Evolutionary conservation across 768 basidiomycete species (phyloP), one percentile per base, ranked within the genome.

Genomic region (Cystoderma amianthinum): DNA sequence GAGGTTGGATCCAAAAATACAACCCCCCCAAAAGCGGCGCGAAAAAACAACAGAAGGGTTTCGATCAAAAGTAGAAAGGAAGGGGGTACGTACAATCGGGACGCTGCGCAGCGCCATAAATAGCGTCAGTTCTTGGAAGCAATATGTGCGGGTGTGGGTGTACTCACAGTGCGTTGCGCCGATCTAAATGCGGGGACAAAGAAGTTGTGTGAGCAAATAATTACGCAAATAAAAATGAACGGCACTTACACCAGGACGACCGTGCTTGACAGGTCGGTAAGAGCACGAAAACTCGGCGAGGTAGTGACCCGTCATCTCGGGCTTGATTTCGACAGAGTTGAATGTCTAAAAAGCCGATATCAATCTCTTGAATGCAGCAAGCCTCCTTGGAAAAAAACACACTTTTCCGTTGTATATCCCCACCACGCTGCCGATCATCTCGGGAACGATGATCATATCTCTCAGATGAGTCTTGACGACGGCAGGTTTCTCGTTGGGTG

Each of bases 291-390:
- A 90, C 72, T 99, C 96, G 48, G 77, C 96, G 61, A 98, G 92
- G 74, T 99, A 98, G 81, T 95, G 94, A 45, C 96, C 96, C 48
- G 87, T 90, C 96, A 99, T 99, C 69, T 99, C 96, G 51, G 96
- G 94, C 76, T 95, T 98, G 76, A 98, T 94, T 71, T 98, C 95
- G 49, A 97, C 92, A 32, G 91, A 83, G 74, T 91, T 92, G 76
- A 92, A 92, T 47, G 85, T 82, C 86, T 90, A 42, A 23, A 34
- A 39, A 16, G 10, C 23, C 34, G 20, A 22, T 10, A 28, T 34
- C 19, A 24, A 22, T 41, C 13, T n/a, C 13, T 10, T 32, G 18
- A 7, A 15, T 16, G 18, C 12, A 36, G 7, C 6, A 36, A 36
- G 17, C 25, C 25, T n/a, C n/a, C 25, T 36, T 40, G 7, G 11